Evolutionary conservation across 345 rosid genomes (phyloP).

Genomic region (Salix brachista): DNA sequence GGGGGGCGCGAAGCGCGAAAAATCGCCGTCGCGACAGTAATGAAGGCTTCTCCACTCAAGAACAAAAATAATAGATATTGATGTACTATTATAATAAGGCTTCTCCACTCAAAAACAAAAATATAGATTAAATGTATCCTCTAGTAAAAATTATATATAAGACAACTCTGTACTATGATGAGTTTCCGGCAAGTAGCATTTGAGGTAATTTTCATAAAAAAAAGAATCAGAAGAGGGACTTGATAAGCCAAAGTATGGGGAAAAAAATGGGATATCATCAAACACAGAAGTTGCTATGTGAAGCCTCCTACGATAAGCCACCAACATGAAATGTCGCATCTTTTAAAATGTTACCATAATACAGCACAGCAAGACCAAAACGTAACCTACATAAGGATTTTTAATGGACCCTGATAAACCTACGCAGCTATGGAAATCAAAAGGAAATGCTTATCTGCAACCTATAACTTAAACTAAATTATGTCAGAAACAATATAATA

Average conservation of each 20-base stretch:
- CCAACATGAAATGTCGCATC: background rate
- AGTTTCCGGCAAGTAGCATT: background rate
- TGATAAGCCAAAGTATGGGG: background rate
- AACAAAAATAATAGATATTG: background rate
- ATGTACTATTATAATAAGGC: too few species aligned
- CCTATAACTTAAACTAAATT: background rate
- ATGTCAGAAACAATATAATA: background rate
- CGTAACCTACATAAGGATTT: background rate
- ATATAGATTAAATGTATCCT: background rate
- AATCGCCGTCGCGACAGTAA: too few species aligned
- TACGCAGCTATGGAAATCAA: background rate
- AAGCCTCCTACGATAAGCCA: background rate
- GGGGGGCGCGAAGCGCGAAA: too few species aligned
- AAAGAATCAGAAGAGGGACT: background rate
- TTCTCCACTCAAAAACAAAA: background rate
- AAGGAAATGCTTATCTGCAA: background rate
- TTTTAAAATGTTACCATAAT: background rate
- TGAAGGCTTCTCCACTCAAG: background rate
- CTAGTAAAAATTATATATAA: background rate
- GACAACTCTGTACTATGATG: background rate
- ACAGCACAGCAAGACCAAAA: background rate
- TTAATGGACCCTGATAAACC: background rate
- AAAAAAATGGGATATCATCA: background rate
- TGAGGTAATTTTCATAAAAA: background rate
- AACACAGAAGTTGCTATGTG: background rate